Evolutionary conservation across 148 eudicot genomes (phyloP), one percentile per base, ranked within the genome.

Genomic region (Rhododendron vialii): DNA sequence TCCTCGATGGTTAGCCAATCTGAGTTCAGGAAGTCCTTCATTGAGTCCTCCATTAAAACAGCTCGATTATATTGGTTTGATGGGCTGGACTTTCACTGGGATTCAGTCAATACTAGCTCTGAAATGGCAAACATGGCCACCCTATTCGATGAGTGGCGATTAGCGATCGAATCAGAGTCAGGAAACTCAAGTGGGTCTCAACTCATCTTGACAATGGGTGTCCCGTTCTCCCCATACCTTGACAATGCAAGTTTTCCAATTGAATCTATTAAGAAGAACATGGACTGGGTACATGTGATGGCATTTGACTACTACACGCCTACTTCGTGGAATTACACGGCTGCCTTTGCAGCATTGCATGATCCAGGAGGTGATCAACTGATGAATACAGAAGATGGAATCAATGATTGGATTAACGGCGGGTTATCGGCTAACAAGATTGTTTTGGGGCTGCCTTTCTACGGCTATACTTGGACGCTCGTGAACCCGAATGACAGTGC

Each of bases 391-490:
- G 93, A 90, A 82, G 86, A 83, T 81, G 91, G 88, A 12, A 87
- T 91, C 18, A 84, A 82, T 61, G 75, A 87, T 38, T 91, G 93
- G 93, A 84, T 90, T 43, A 81, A 57, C 1, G 74, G 67, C 30
- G 93, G 93, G 48, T 78, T 91, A 71, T 87, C 91, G 0, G 82
- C 88, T 28, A 85, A 59, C 51, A 88, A 88, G 83, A 45, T 91
- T 43, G 87, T 90, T 38, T 36, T 91, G 38, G 93, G 91, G 14
- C 77, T 91, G 48, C 82, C 93, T n/a, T 91, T 83, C 84, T 86
- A 89, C 83, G 93, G 91, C 48, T 91, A 86, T 83, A 90, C 86
- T 3, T 91, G 91, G 93, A 75, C 85, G 0, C 91, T 90, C 17
- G 83, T 48, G 45, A 88, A 89, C 83, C 80, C 89, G 12, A 77